Evolutionary conservation across 257 asterid genomes (phyloP), one percentile per base, ranked within the genome.

Genomic region (Eucommia ulmoides): DNA sequence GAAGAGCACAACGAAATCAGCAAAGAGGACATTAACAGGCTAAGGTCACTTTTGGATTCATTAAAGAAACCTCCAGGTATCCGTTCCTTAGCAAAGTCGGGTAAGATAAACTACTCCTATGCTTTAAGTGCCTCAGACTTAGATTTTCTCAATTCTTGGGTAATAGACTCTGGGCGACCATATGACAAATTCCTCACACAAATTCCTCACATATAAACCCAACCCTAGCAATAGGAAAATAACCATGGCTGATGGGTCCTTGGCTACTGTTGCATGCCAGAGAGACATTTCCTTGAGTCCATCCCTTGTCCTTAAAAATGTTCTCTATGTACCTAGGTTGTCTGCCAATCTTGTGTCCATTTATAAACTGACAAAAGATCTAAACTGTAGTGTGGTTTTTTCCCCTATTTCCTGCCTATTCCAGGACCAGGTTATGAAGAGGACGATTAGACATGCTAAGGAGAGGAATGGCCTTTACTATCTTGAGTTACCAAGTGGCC

Each of bases 401-500:
- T 22, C 1, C 9, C 41, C 16, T 11, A 8, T 52, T 44, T 35
- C 22, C 9, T 46, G 56, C 48, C 23, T 22, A 21, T 52, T 64
- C 23, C 38, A 57, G 29, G 52, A 57, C 2, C 47, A 45, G 22
- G 54, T 19, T 11, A 29, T 15, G 24, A 24, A 23, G 56, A 47
- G 24, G 62, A 62, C 12, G 41, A 54, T 62, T 62, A 55, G 50
- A 20, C 61, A 10, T 52, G 61, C 60, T 46, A 61, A 44, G 54
- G 45, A 58, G 22, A 58, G 15, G 2, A 17, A 47, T 22, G 21
- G 41, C 15, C 41, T 22, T 2, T 49, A 49, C 20, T 47, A 26
- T 23, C 49, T 49, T 49, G 55, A 58, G 29, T 8, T 22, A 58
- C 23, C 49, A 1, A 14, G 19, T 11, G 9, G 20, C 19, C 38